A percentile compares a stretch with the other conserved stretches of the same genome.
phyloP scores from a whole-genome alignment of 345 rosid genomes.

The Hibiscus mutabilis region DNA sequence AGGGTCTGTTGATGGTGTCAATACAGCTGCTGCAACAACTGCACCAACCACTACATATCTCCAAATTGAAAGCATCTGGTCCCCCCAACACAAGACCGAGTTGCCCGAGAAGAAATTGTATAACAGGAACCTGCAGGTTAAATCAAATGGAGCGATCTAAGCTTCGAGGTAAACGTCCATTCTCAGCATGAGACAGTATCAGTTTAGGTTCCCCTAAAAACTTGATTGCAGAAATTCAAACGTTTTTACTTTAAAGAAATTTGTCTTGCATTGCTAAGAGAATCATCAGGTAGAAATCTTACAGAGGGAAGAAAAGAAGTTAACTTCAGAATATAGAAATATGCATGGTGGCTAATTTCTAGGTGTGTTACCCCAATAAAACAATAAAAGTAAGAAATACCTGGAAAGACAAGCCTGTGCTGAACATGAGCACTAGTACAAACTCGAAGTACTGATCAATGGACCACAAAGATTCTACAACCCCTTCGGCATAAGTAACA shows the following conservation, averaged over 20 bases:
- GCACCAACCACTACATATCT: constrained; percentile 94
- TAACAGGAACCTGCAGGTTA: constrained; percentile 77
- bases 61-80: constrained; percentile 96
- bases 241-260: not conserved
- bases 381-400: constrained; percentile 27
- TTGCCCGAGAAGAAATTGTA: constrained; percentile 89
- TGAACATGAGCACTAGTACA: constrained; percentile 95
- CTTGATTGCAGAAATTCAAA: not conserved
- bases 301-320: not conserved
- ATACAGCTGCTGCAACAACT: constrained; percentile 82
- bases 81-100: constrained; percentile 83
- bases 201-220: not conserved
- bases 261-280: not conserved
- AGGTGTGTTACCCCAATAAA: not conserved
- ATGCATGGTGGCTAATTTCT: not conserved
- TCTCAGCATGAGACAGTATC: not conserved
- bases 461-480: constrained; percentile 93
- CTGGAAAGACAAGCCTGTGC: constrained; percentile 63
- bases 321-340: not conserved
- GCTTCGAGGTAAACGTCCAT: not conserved
- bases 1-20: constrained; percentile 97
- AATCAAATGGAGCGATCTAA: not conserved
- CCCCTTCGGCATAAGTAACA: constrained; percentile 93
- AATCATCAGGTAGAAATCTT: not conserved
- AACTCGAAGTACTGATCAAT: constrained; percentile 98